These are phyloP conservation scores for Nitzschia sp. DNA, from an alignment of 108 stramenopile species.

Conservation along the genomic window DNA sequence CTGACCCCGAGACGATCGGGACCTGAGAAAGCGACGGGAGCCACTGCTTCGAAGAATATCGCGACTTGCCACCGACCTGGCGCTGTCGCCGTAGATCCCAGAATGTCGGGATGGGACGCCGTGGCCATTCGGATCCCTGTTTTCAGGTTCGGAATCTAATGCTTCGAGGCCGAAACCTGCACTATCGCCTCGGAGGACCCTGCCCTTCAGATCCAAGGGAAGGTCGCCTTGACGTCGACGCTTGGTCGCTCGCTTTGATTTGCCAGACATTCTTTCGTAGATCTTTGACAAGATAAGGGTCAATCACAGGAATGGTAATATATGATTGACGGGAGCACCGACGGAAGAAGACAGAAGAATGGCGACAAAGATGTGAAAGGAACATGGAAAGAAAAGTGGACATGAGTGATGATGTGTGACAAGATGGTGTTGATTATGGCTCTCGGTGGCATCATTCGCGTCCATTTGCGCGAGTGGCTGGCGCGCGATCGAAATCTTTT, in stretches of 20 bases:
- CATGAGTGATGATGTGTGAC: too few species aligned
- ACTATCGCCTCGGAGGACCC: neutral
- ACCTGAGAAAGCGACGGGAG: neutral
- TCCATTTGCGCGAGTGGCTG: too few species aligned
- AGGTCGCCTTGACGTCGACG: neutral
- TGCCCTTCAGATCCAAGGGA: neutral
- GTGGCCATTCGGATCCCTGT: neutral
- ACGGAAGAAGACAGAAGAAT: too few species aligned
- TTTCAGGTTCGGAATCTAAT: neutral
- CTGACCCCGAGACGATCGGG: neutral
- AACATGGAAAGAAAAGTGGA: too few species aligned
- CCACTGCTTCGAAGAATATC: neutral
- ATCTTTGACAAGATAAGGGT: too few species aligned
- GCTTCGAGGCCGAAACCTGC: neutral
- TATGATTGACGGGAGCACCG: too few species aligned
- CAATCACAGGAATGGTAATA: too few species aligned
- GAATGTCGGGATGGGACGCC: neutral
- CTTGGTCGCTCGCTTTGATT: neutral
- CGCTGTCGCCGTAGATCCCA: neutral
- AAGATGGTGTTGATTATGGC: too few species aligned
- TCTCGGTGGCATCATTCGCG: too few species aligned
- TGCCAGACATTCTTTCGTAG: neutral
- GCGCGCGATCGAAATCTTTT: too few species aligned
- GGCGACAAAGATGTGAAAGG: too few species aligned
- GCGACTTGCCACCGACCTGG: neutral